Conservation (phyloP, 768 basidiomycete species). For the Boletus reticuloceps region DNA sequence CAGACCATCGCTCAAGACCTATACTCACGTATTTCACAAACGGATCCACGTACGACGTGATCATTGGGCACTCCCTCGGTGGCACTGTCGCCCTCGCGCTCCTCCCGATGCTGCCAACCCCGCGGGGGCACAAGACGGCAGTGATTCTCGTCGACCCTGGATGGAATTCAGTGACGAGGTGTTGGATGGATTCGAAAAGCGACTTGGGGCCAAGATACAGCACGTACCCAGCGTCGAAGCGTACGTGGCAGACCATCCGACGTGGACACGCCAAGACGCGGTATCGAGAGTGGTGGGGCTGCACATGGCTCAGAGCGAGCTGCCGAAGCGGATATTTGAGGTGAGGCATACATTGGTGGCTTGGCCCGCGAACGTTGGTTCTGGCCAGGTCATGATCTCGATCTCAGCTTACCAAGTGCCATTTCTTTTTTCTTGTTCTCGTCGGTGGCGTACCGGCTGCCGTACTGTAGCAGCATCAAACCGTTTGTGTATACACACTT, state of each 20-base stretch:
- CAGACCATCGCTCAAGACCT: slow-evolving; percentile 12
- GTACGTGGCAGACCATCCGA: slow-evolving; percentile 3
- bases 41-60: slow-evolving; percentile 11
- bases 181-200: background rate
- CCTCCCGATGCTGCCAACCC: slow-evolving; percentile 5
- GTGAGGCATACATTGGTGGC: background rate
- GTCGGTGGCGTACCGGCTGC: no score
- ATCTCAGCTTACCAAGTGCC: no score
- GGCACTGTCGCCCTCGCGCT: slow-evolving; percentile 9
- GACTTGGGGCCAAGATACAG: background rate
- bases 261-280: slow-evolving; percentile 14
- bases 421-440: no score
- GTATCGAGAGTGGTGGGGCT: slow-evolving; percentile 11
- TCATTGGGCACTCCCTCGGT: slow-evolving; percentile 18
- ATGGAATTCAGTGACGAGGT: slow-evolving; percentile 1
- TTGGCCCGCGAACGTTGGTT: no score
- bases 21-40: slow-evolving; percentile 13
- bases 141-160: slow-evolving; percentile 16
- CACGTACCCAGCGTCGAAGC: slow-evolving; percentile 5
- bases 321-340: background rate
- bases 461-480: slow-evolving; percentile 12
- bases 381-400: no score
- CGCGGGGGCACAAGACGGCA: background rate
- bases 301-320: slow-evolving; percentile 4
- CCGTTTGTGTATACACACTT: slow-evolving; percentile 13